Evolutionary conservation across 2,329 filamentous ascomycete genomes (phyloP), one percentile per base, ranked within the genome.

Genomic region (Diplodia scrobiculata): DNA sequence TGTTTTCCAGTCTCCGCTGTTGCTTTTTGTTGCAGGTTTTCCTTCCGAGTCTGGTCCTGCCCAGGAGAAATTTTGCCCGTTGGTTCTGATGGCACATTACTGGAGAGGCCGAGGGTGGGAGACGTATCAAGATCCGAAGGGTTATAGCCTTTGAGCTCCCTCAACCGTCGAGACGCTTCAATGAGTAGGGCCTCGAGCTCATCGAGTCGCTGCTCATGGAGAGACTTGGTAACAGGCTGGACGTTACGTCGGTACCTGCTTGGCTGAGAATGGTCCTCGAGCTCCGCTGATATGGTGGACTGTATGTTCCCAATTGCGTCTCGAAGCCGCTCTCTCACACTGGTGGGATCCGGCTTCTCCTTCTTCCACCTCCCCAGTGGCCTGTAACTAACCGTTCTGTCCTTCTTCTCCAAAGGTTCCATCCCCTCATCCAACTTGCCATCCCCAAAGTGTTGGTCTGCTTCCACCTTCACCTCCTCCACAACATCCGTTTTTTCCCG

Each of bases 221-320:
- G 6, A 19, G 58, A 36, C 21, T 19, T 50, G 5, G 38, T 27
- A 10, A 14, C 10, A 36, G 9, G 10, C 6, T 11, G 27, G 10
- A 10, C 45, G 14, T 62, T 41, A 14, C 38, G 58, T 62, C 58
- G 58, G 21, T 62, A 62, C 25, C 58, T 36, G 45, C 58, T 50
- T 36, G 58, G 41, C 27, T 25, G 11, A 3, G 27, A 3, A 36
- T 62, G 25, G 13, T 50, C 58, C 29, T 62, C 58, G 13, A 62
- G n/a, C 11, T 62, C 11, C 17, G 41, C 27, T 34, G 45, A 34
- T 2, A 62, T 9, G 4, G 10, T 62, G 27, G 41, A 50, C 11
- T 6, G 27, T 5, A 62, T 38, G 13, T n/a, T 51, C 21, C 41
- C 58, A 17, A 62, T 62, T 2, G 58, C 58, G 5, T 34, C 45